phyloP scores from a whole-genome alignment of 805 yeast genomes.

The Sungouiozyma ichnusensis region DNA sequence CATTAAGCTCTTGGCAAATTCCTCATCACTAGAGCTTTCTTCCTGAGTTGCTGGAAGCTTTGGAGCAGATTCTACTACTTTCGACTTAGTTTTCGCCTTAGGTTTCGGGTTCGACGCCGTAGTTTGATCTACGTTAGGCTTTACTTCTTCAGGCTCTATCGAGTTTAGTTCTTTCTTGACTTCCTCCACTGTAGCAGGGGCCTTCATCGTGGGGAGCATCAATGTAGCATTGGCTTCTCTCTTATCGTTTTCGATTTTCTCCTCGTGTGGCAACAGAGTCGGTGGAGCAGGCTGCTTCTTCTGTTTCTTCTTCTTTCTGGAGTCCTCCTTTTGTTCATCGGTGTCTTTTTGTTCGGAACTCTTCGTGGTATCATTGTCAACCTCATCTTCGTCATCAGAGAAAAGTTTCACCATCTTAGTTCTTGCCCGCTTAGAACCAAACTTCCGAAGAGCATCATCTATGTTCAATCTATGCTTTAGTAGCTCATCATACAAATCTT shows the following conservation, averaged over 20 bases:
- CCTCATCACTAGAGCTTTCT: slow-evolving; percentile 24
- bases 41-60: slow-evolving; percentile 6
- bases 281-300: slow-evolving; percentile 28
- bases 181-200: slow-evolving; percentile 8
- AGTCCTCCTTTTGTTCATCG: slow-evolving; percentile 3
- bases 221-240: slow-evolving; percentile 25
- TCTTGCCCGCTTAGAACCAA: slow-evolving; percentile 28
- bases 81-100: not conserved
- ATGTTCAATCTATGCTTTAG: slow-evolving; percentile 28
- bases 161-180: slow-evolving; percentile 1
- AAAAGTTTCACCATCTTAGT: slow-evolving; percentile 22
- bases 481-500: slow-evolving; percentile 29
- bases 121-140: not conserved
- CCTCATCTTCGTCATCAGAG: slow-evolving; percentile 24
- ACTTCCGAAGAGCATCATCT: slow-evolving; percentile 28
- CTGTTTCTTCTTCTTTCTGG: slow-evolving; percentile 8
- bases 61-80: not conserved
- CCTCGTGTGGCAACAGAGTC: slow-evolving; percentile 24
- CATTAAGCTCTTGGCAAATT: slow-evolving; percentile 26
- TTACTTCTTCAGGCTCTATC: not conserved
- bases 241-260: slow-evolving; percentile 22
- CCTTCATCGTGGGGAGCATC: slow-evolving; percentile 22
- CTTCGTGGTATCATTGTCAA: slow-evolving; percentile 8
- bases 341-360: slow-evolving; percentile 2
- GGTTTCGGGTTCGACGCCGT: not conserved